These are phyloP conservation scores for Irpex sp. DNA, from an alignment of 1,284 basidiomycete genomes.

Conservation along the genomic window DNA sequence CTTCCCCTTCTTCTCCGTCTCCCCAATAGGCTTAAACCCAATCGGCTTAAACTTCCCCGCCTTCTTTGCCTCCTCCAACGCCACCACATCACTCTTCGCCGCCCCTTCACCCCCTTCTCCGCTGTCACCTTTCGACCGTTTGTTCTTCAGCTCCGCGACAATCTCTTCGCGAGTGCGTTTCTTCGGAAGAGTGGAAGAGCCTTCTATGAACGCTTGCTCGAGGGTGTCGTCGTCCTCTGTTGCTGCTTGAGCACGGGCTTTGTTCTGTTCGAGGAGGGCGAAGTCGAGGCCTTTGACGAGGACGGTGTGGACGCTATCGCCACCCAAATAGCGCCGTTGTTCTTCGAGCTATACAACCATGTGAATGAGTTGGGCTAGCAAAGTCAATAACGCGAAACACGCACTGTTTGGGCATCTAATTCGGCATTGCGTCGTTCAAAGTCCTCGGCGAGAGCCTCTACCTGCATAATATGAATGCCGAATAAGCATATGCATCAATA, in stretches of 20 bases:
- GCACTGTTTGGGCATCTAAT: constrained; percentile 56
- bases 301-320: constrained; percentile 81
- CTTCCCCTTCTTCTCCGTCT: constrained; percentile 21
- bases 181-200: constrained; percentile 32
- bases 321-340: constrained; percentile 81
- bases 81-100: constrained; percentile 38
- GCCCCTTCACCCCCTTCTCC: constrained; percentile 42
- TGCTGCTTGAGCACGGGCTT: constrained; percentile 53
- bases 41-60: constrained; percentile 78
- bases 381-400: constrained; percentile 14
- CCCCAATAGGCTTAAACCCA: constrained; percentile 62
- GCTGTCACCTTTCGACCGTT: constrained; percentile 33
- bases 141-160: constrained; percentile 68
- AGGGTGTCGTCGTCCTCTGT: constrained; percentile 73
- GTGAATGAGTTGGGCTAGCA: neutral
- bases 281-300: constrained; percentile 91
- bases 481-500: neutral
- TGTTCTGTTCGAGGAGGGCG: constrained; percentile 81
- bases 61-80: constrained; percentile 33
- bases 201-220: constrained; percentile 64
- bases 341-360: constrained; percentile 57
- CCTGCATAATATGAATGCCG: constrained; percentile 33
- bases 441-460: constrained; percentile 32
- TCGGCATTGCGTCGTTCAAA: constrained; percentile 52
- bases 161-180: constrained; percentile 76